Base-by-base conservation (phyloP, 2,329 filamentous ascomycete species). In the Cladorrhinum sp. region DNA sequence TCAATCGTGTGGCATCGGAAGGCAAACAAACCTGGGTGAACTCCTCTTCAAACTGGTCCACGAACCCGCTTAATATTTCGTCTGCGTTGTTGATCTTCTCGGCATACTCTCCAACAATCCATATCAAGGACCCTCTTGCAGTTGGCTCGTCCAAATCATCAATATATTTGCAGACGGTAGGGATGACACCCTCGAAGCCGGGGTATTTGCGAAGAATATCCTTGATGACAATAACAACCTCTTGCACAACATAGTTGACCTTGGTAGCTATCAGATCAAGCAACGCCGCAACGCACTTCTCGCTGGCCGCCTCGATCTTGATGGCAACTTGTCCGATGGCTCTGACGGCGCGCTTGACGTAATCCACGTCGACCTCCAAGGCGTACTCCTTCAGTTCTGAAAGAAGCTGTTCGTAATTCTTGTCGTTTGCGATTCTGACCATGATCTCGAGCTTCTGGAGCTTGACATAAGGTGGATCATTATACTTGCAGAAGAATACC, bases 401-500 rank as follows among this genome's bases (percentile, higher is more conserved):
- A 16, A 99, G 80, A 24, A 99, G 81, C 72, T 98, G 95, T 71
- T 99, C 95, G 62, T 93, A 93, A 72, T 98, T 99, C 72, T 89
- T 90, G 68, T 97, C 93, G 77, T 97, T 98, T 63, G 93, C 92
- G 86, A 99, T 98, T 75, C 95, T 88, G 52, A 99, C 93, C 95
- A 99, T 98, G 65, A 98, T 98, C 73, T 99, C 95, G 54, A 99
- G 85, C 73, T 99, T 99, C 73, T 96, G 90, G 62, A 99, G 86
- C 76, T 99, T 99, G 70, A 99, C 88, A 73, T 99, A 99, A 22
- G 99, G 99, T 0, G 95, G 95, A 72, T 99, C 95, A 74, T 99
- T 99, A 77, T 99, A 99, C 81, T 99, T 99, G 86, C 95, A 99
- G 77, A 99, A 99, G 79, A 99, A 99, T 8, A 99, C 95, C 50